phyloP scores from a whole-genome alignment of 208 protist genomes.

The Leishmania braziliensis region DNA sequence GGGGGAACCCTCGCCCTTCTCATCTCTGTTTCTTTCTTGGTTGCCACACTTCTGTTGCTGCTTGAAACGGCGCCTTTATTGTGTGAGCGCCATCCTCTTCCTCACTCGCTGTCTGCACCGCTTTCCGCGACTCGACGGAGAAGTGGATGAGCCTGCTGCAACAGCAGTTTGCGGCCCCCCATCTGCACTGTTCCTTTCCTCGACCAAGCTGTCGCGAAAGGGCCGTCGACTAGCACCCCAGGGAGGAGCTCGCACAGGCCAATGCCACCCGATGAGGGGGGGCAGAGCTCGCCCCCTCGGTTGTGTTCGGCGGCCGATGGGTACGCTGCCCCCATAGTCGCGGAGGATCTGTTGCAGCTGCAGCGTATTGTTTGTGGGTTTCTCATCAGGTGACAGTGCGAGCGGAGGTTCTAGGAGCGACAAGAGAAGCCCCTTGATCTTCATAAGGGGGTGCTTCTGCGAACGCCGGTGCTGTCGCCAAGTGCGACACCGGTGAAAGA shows the following conservation, averaged over 20 bases:
- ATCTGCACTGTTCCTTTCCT: slow-evolving; percentile 27
- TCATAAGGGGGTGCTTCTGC: slow-evolving; percentile 19
- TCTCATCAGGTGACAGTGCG: slow-evolving; percentile 18
- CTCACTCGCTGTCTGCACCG: neutral
- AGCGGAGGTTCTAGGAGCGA: slow-evolving; percentile 4
- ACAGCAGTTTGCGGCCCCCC: neutral
- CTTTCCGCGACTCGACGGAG: slow-evolving; percentile 17
- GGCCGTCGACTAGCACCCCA: slow-evolving; percentile 1
- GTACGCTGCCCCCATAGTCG: neutral
- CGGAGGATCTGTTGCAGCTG: slow-evolving; percentile 6
- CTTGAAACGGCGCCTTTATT: neutral
- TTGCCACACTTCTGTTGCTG: neutral
- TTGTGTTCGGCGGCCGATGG: neutral
- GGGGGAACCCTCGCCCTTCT: neutral
- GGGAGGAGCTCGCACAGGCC: neutral
- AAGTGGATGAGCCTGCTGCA: slow-evolving; percentile 21
- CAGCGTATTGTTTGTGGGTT: slow-evolving; percentile 39
- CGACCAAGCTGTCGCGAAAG: slow-evolving; percentile 8
- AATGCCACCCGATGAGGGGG: neutral
- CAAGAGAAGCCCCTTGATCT: slow-evolving; percentile 24
- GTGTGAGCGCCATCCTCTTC: neutral
- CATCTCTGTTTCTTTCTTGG: neutral
- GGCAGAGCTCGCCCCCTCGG: neutral
- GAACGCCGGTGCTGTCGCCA: neutral
- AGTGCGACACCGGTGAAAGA: too few species aligned